Conservation (phyloP, 2,329 filamentous ascomycete species). For the Teratosphaeria epicoccoides region DNA sequence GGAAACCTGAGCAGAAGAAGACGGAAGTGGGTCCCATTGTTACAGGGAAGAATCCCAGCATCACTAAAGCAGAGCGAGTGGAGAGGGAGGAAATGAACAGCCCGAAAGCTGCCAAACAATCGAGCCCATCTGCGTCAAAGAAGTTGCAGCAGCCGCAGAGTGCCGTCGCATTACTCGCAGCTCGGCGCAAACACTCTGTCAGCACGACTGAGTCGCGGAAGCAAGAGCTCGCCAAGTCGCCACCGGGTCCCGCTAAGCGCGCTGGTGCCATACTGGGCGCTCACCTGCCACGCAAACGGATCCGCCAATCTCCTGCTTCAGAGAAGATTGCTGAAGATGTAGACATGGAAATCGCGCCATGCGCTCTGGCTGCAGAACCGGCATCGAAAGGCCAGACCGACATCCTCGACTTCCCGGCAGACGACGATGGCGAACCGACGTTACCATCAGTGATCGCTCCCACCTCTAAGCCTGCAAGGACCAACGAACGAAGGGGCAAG, state of each 20-base stretch:
- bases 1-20: constrained; percentile 1
- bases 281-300: constrained; percentile 1
- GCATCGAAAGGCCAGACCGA: constrained; percentile 5
- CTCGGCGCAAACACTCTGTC: constrained; percentile 7
- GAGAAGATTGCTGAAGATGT: background rate
- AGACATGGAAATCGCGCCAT: background rate
- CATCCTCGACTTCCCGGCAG: constrained; percentile 15
- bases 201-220: background rate
- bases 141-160: constrained; percentile 3
- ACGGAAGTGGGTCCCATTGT: background rate
- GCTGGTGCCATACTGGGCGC: background rate
- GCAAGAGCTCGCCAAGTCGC: background rate
- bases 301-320: background rate
- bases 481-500: constrained; percentile 6
- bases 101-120: background rate
- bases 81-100: background rate
- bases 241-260: constrained; percentile 1
- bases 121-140: background rate
- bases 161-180: constrained; percentile 16
- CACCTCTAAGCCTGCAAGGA: constrained; percentile 1
- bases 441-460: background rate
- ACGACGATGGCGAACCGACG: constrained; percentile 8
- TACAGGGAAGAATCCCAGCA: background rate
- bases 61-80: background rate
- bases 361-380: background rate